phyloP scores from a whole-genome alignment of 2,329 filamentous ascomycete species.

The Emergomyces orientalis region DNA sequence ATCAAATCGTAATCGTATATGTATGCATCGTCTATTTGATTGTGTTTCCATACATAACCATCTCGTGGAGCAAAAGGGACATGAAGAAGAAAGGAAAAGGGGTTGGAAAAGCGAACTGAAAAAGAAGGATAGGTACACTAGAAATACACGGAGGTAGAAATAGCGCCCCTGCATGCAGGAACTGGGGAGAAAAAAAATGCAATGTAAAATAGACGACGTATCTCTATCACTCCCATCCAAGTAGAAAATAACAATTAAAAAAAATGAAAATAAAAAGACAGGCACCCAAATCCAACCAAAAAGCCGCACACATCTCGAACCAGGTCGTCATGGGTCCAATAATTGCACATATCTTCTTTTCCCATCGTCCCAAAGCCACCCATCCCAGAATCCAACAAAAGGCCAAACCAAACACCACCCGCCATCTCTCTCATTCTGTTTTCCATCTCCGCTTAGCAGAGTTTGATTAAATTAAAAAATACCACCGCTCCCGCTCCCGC shows the following conservation, averaged over 20 bases:
- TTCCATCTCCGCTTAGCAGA: background rate
- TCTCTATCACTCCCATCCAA: background rate
- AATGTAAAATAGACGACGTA: background rate
- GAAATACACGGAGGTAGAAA: background rate
- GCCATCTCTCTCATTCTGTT: too few species aligned
- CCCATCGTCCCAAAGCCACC: too few species aligned
- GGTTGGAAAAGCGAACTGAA: background rate
- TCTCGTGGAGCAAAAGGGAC: background rate
- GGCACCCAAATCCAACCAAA: too few species aligned
- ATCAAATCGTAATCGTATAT: too few species aligned
- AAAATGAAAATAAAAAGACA: background rate
- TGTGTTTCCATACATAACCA: background rate
- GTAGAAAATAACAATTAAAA: background rate
- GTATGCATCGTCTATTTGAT: too few species aligned
- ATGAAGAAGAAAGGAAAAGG: background rate
- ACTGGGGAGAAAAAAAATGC: background rate
- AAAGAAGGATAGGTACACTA: background rate
- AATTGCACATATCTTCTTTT: too few species aligned
- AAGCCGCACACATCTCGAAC: too few species aligned
- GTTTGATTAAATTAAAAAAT: background rate
- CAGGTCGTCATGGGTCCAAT: too few species aligned
- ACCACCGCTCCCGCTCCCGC: background rate
- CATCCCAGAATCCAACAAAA: background rate
- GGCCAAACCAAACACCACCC: background rate
- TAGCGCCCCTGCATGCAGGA: background rate